phyloP scores from a whole-genome alignment of 2,329 filamentous ascomycete genomes.

The Boeremia lycopersici region DNA sequence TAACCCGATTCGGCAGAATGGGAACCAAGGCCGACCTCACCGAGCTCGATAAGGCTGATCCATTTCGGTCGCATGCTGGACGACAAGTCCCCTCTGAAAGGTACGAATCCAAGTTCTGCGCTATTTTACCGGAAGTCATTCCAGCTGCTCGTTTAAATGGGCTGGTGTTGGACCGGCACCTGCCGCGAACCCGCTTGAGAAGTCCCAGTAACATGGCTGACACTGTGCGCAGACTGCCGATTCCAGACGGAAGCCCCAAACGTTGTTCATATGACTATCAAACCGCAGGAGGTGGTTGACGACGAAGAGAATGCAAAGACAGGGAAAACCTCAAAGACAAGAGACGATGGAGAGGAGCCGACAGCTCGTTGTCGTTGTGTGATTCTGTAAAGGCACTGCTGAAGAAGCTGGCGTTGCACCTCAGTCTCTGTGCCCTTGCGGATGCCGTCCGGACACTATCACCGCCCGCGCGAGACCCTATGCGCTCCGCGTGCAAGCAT shows the following conservation, averaged over 20 bases:
- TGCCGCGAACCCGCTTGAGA: too few relatives aligned
- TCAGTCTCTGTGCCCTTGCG: not conserved
- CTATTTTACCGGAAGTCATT: too few relatives aligned
- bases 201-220: not conserved
- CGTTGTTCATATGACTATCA: slow-evolving; percentile 93
- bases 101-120: slow-evolving; percentile 55
- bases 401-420: slow-evolving; percentile 1
- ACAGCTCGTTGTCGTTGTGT: slow-evolving; percentile 67
- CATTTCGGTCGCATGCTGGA: slow-evolving; percentile 90
- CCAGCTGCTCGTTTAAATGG: too few relatives aligned
- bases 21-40: slow-evolving; percentile 84
- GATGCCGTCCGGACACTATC: not conserved
- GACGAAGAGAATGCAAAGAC: slow-evolving; percentile 79
- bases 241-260: slow-evolving; percentile 77
- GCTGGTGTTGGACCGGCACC: too few relatives aligned
- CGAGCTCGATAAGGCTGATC: slow-evolving; percentile 88
- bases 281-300: slow-evolving; percentile 81
- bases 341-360: slow-evolving; percentile 62
- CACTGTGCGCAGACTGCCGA: slow-evolving; percentile 68
- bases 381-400: slow-evolving; percentile 57
- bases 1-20: slow-evolving; percentile 63
- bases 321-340: slow-evolving; percentile 59
- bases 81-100: slow-evolving; percentile 83
- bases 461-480: not conserved
- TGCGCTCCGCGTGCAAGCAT: not conserved